phyloP scores from a whole-genome alignment of 2,329 filamentous ascomycete genomes.

The Cadophora luteo-olivacea region DNA sequence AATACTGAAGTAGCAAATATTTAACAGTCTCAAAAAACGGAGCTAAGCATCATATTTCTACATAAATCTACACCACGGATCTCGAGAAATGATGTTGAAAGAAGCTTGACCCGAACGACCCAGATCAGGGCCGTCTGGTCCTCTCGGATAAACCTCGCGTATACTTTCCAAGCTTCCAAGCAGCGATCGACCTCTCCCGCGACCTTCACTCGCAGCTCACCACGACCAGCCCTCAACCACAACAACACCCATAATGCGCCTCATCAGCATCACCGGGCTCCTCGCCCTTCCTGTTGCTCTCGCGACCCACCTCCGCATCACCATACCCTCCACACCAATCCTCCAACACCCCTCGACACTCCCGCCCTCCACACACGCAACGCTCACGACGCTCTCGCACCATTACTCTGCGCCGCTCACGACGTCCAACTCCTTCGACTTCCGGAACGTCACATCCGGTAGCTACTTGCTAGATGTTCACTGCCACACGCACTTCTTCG shows the following conservation, averaged over 20 bases:
- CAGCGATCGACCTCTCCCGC: background rate
- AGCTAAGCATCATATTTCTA: no score
- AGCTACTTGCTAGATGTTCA: conserved; percentile 86
- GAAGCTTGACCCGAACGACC: background rate
- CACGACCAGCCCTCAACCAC: background rate
- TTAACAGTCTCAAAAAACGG: no score
- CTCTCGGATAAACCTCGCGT: background rate
- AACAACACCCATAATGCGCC: conserved; percentile 45
- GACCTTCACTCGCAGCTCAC: conserved; percentile 7
- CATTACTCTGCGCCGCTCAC: conserved; percentile 68
- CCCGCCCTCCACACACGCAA: conserved; percentile 65
- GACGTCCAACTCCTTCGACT: conserved; percentile 73
- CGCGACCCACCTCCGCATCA: conserved; percentile 41
- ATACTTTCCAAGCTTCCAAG: conserved; percentile 2
- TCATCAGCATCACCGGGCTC: conserved; percentile 46
- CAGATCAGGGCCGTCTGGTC: background rate
- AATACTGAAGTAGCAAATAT: no score
- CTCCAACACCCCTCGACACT: conserved; percentile 50
- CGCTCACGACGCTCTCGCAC: conserved; percentile 64
- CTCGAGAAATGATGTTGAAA: background rate
- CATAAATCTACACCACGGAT: background rate
- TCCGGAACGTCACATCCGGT: conserved; percentile 72
- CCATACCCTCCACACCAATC: conserved; percentile 37
- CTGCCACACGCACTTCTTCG: conserved; percentile 76
- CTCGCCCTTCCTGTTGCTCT: conserved; percentile 47